A percentile compares a stretch with the other conserved stretches of the same genome.
Conservation (phyloP, 345 rosid species). For the Draba incana region DNA sequence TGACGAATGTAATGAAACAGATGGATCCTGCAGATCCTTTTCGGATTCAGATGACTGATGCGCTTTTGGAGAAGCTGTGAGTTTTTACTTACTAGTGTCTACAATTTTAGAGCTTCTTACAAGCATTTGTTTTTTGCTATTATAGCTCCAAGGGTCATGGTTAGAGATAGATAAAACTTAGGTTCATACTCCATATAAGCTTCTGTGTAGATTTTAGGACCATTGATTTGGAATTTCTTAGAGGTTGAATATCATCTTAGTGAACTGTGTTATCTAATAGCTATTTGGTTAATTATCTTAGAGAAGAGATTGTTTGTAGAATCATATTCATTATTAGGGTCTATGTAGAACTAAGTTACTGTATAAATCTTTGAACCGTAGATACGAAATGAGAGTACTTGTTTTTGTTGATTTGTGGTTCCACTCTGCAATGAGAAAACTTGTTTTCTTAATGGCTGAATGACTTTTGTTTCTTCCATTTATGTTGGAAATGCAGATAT, state of each 20-base stretch:
- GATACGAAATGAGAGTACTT: not conserved
- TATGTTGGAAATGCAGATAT: conserved; percentile 58
- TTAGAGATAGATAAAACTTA: not conserved
- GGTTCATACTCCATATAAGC: not conserved
- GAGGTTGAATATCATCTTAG: conserved; percentile 15
- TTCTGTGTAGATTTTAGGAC: not conserved
- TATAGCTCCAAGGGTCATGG: not conserved
- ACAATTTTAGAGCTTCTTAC: not conserved
- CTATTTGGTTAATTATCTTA: not conserved
- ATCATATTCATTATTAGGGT: not conserved
- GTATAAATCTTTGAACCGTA: not conserved
- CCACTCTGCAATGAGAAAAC: not conserved
- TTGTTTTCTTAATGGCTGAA: not conserved
- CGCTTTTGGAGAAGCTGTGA: conserved; percentile 86
- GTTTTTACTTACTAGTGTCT: conserved; percentile 21
- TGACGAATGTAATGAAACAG: conserved; percentile 77
- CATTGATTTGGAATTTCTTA: not conserved
- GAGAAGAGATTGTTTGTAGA: not conserved
- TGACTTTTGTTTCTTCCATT: conserved; percentile 10
- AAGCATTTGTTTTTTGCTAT: not conserved
- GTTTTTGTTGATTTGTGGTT: not conserved
- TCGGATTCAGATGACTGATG: conserved; percentile 85
- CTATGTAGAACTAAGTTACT: not conserved
- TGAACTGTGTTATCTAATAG: not conserved
- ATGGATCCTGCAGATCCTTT: conserved; percentile 81